Conservation (phyloP, 1,284 basidiomycete species). For the Cutaneotrichosporon spelunceum region DNA sequence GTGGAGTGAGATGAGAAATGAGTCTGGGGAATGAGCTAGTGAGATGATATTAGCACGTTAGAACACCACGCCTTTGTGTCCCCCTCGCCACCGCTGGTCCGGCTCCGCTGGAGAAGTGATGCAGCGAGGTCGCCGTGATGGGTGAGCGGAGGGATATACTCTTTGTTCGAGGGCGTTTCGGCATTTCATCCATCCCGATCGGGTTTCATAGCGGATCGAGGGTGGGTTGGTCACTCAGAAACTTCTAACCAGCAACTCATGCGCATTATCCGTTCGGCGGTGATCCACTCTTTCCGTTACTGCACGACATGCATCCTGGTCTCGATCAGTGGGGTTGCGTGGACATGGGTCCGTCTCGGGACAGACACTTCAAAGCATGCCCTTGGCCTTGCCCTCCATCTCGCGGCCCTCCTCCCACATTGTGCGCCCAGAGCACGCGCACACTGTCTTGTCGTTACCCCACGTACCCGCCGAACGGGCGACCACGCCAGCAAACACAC, state of each 20-base stretch:
- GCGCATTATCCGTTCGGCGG: background rate
- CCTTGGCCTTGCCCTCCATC: conserved; percentile 41
- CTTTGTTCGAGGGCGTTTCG: background rate
- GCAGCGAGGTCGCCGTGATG: background rate
- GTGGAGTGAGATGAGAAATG: background rate
- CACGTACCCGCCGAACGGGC: conserved; percentile 51
- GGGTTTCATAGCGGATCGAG: background rate
- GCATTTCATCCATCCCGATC: background rate
- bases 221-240: background rate
- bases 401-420: conserved; percentile 54
- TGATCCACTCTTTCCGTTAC: background rate
- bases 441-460: conserved; percentile 54
- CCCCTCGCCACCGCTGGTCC: background rate
- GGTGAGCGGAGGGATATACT: background rate
- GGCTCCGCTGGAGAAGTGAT: background rate
- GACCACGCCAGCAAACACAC: conserved; percentile 51
- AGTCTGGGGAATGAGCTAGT: background rate
- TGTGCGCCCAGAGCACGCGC: conserved; percentile 51
- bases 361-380: conserved; percentile 10
- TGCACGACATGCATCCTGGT: background rate
- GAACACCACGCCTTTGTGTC: background rate
- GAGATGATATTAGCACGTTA: background rate
- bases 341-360: background rate
- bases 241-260: background rate
- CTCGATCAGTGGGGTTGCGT: background rate